phyloP scores from a whole-genome alignment of 768 basidiomycete species.

The Tylopilus vinaceipallidus region DNA sequence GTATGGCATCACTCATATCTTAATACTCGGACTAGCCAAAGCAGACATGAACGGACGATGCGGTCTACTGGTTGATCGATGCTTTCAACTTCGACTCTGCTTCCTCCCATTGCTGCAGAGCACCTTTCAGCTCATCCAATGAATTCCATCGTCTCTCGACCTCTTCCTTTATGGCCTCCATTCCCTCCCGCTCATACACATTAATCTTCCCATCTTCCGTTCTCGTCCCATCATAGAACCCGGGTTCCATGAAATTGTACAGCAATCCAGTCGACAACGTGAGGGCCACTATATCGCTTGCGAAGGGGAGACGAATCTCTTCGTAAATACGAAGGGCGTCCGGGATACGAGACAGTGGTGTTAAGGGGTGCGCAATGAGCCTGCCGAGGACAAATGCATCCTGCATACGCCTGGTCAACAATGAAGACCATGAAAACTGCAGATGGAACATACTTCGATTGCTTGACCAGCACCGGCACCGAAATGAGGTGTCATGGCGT shows the following conservation, averaged over 20 bases:
- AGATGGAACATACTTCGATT: conserved; percentile 16
- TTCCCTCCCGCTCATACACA: conserved; percentile 15
- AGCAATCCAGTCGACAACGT: conserved; percentile 8
- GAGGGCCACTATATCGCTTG: conserved; percentile 8
- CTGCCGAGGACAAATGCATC: conserved; percentile 25
- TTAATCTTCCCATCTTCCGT: conserved; percentile 9
- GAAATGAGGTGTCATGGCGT: conserved; percentile 27
- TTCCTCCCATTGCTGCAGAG: conserved; percentile 14
- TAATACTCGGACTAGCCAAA: too few species aligned
- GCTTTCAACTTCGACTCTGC: conserved; percentile 18
- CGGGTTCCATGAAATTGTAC: conserved; percentile 13
- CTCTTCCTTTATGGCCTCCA: conserved; percentile 13
- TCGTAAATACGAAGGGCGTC: conserved; percentile 12
- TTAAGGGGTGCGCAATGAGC: conserved; percentile 22
- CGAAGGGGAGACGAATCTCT: conserved; percentile 15
- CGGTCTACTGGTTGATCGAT: too few species aligned
- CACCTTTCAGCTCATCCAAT: conserved; percentile 6
- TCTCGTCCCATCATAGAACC: conserved; percentile 23
- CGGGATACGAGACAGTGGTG: neutral
- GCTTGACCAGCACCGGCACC: conserved; percentile 28
- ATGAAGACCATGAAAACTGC: neutral
- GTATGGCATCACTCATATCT: too few species aligned
- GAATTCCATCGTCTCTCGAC: conserved; percentile 16
- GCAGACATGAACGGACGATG: too few species aligned
- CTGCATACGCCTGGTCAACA: neutral